Conservation (phyloP, 208 protist genomes). For the Naegleria gruberi region DNA sequence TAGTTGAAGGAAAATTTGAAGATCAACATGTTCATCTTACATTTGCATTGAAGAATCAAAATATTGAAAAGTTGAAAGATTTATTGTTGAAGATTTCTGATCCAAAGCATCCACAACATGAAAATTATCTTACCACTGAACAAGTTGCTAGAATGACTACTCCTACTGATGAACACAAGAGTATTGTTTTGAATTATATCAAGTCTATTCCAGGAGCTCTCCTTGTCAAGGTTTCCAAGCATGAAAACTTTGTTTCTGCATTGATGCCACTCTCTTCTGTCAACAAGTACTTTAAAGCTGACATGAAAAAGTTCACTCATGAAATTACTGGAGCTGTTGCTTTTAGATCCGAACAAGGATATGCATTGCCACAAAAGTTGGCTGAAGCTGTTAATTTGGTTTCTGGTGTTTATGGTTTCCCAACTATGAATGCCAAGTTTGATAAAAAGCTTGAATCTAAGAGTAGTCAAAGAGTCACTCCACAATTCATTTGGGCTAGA, state of each 20-base stretch:
- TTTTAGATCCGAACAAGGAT: background rate
- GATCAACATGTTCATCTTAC: background rate
- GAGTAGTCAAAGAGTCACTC: background rate
- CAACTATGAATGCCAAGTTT: background rate
- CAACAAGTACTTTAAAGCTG: background rate
- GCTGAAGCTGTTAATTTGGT: background rate
- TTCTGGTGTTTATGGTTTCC: background rate
- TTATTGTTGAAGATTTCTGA: background rate
- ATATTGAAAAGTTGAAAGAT: background rate
- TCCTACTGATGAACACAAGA: background rate
- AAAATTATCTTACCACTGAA: background rate
- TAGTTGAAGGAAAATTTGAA: background rate
- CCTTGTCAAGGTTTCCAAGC: background rate
- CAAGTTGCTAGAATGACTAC: background rate
- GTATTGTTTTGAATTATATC: background rate
- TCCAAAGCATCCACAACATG: background rate
- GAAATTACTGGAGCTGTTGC: background rate
- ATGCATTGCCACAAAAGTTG: background rate
- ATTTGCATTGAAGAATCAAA: background rate
- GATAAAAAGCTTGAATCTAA: too few relatives aligned
- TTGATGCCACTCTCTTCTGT: background rate
- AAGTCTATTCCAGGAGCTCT: background rate
- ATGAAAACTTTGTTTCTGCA: background rate
- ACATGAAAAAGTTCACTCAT: background rate
- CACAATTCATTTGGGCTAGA: background rate